Evolutionary conservation across 2,329 filamentous ascomycete species (phyloP).

Genomic region (Pseudocercospora fijiensis): DNA sequence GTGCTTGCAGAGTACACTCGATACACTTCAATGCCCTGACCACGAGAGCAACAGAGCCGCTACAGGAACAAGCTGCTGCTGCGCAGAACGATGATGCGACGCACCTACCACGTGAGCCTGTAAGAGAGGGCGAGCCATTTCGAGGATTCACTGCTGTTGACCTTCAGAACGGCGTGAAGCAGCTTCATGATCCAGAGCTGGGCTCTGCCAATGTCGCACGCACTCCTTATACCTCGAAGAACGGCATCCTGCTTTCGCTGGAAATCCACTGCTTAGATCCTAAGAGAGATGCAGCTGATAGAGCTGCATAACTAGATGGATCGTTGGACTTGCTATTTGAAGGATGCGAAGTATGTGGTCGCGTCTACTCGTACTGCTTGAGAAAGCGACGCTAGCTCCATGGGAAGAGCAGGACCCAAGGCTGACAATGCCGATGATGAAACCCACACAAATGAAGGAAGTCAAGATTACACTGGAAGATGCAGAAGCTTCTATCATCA

Average conservation of each 20-base stretch:
- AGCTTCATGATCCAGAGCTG: constrained; percentile 28
- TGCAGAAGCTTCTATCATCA: neutral
- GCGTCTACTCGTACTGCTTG: constrained; percentile 11
- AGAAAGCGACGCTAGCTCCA: neutral
- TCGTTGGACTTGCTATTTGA: constrained; percentile 19
- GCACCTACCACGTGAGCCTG: constrained; percentile 15
- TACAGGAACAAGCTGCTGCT: neutral
- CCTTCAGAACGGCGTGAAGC: constrained; percentile 25
- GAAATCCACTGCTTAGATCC: constrained; percentile 27
- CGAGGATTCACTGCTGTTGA: constrained; percentile 34
- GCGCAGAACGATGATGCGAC: constrained; percentile 4
- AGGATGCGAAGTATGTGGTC: constrained; percentile 13
- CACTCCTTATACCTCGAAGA: constrained; percentile 33
- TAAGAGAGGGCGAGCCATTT: constrained; percentile 31
- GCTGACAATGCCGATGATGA: neutral
- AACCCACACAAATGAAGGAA: constrained; percentile 3
- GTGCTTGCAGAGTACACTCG: constrained; percentile 33
- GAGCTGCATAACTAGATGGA: constrained; percentile 20
- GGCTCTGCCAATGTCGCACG: constrained; percentile 32
- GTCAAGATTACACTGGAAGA: constrained; percentile 1
- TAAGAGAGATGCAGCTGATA: constrained; percentile 20
- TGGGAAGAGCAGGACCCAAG: neutral
- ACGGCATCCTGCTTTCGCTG: constrained; percentile 24
- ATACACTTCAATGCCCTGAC: constrained; percentile 34
- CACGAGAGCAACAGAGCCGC: constrained; percentile 10